phyloP scores from a whole-genome alignment of 1,284 basidiomycete species.

The Mycena citricolor region DNA sequence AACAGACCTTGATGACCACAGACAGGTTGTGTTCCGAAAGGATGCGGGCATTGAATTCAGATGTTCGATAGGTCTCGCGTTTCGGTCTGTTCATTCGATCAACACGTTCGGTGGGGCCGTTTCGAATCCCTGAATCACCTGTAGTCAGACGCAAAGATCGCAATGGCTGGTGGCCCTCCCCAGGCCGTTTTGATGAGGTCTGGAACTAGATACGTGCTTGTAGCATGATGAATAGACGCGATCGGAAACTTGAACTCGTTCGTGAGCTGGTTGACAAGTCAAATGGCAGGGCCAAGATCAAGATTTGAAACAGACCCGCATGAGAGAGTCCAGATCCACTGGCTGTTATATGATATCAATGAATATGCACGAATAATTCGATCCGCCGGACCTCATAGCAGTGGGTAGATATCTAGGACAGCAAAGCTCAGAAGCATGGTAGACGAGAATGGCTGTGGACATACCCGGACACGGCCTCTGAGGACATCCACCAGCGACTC shows the following conservation, averaged over 20 bases:
- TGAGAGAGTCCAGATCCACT: constrained; percentile 8
- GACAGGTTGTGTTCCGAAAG: constrained; percentile 62
- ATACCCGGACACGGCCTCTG: constrained; percentile 40
- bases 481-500: constrained; percentile 57
- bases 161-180: constrained; percentile 64
- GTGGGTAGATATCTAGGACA: constrained; percentile 15
- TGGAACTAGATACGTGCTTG: constrained; percentile 20
- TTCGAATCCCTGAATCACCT: constrained; percentile 27
- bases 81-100: constrained; percentile 71
- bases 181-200: constrained; percentile 67
- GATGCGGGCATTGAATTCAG: constrained; percentile 82
- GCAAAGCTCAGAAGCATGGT: too few relatives aligned
- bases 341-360: not conserved
- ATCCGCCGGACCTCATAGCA: constrained; percentile 41
- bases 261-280: constrained; percentile 52
- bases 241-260: constrained; percentile 79
- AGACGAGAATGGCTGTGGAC: too few relatives aligned
- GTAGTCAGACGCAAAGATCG: constrained; percentile 68
- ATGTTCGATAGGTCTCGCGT: constrained; percentile 81
- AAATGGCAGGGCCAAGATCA: constrained; percentile 44
- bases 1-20: constrained; percentile 74
- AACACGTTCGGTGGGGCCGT: too few relatives aligned
- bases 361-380: constrained; percentile 33
- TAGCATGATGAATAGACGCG: constrained; percentile 78
- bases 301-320: constrained; percentile 8